Percentiles rank a stretch among this genome's conserved stretches.
phyloP scores from a whole-genome alignment of 371 early-diverging fungal genomes.

The Vairimorpha ceranae region DNA sequence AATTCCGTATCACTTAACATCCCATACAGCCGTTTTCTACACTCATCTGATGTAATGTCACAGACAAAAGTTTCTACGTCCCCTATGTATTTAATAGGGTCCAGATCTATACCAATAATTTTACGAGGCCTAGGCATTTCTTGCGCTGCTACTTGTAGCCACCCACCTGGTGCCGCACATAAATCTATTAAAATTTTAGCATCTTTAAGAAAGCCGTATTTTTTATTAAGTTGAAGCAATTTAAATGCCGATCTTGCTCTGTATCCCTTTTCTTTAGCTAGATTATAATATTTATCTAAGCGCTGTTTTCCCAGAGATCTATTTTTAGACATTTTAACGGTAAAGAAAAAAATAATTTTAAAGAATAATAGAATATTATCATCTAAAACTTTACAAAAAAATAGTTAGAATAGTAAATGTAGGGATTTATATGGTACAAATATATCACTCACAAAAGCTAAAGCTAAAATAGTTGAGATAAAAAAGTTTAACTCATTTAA shows the following conservation, averaged over 20 bases:
- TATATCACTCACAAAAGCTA: too few species aligned
- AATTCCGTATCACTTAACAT: conserved; percentile 71
- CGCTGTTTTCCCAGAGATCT: conserved; percentile 69
- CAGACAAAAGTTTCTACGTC: conserved; percentile 85
- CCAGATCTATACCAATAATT: conserved; percentile 80
- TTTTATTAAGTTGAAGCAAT: conserved; percentile 85
- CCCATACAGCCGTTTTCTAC: conserved; percentile 72
- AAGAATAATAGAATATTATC: too few species aligned
- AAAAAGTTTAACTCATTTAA: too few species aligned
- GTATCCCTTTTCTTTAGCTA: conserved; percentile 99
- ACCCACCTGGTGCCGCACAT: conserved; percentile 96
- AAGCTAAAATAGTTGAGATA: too few species aligned
- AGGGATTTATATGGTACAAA: too few species aligned
- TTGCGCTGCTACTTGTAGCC: conserved; percentile 84
- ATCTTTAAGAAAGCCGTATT: conserved; percentile 76
- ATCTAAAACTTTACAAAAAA: too few species aligned
- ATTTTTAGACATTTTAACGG: conserved; percentile 48
- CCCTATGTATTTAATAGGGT: conserved; percentile 85
- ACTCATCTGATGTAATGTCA: conserved; percentile 90
- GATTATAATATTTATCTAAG: conserved; percentile 98
- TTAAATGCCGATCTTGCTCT: conserved; percentile 99
- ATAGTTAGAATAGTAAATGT: too few species aligned
- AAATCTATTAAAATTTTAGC: conserved; percentile 82
- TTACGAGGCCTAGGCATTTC: conserved; percentile 59
- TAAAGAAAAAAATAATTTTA: too few species aligned